A percentile compares a stretch with the other conserved stretches of the same genome.
Evolutionary conservation across 352 stramenopile species (phyloP).

Genomic region (Phytophthora meadii): DNA sequence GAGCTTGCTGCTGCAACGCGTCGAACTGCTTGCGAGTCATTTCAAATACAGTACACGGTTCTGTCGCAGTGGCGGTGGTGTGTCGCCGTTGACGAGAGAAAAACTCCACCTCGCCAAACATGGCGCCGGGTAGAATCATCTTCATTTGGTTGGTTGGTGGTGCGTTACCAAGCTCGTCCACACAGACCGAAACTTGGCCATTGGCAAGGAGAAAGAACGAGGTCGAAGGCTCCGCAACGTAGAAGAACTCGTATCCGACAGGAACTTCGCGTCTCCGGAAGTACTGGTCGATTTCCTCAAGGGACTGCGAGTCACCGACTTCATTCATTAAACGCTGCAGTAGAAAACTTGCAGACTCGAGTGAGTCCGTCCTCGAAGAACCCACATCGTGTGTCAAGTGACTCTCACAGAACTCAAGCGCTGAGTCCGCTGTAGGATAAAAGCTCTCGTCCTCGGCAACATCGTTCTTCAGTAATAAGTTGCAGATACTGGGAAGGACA

Average conservation of each 20-base stretch:
- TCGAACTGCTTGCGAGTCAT: constrained; percentile 61
- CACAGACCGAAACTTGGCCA: constrained; percentile 59
- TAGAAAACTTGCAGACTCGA: constrained; percentile 51
- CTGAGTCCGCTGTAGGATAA: constrained; percentile 58
- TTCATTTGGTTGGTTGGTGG: constrained; percentile 45
- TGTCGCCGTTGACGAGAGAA: constrained; percentile 60
- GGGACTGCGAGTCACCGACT: constrained; percentile 53
- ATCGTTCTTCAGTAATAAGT: constrained; percentile 70
- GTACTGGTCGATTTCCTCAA: constrained; percentile 58
- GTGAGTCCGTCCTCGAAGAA: constrained; percentile 16
- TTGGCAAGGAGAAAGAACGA: constrained; percentile 66
- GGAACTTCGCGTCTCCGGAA: constrained; percentile 50
- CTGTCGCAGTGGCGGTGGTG: constrained; percentile 46
- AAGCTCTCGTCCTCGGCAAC: constrained; percentile 55
- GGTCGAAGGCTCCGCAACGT: constrained; percentile 46
- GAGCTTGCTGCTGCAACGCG: constrained; percentile 47
- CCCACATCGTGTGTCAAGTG: constrained; percentile 28
- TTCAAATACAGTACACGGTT: constrained; percentile 60
- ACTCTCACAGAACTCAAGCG: constrained; percentile 69
- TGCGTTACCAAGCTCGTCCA: constrained; percentile 45
- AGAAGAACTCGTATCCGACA: constrained; percentile 62
- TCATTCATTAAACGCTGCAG: constrained; percentile 67
- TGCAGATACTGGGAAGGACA: constrained; percentile 53
- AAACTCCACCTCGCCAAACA: constrained; percentile 85
- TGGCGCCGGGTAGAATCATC: constrained; percentile 53